Evolutionary conservation across 2,329 filamentous ascomycete genomes (phyloP), one percentile per base, ranked within the genome.

Genomic region (Mycosphaerella arachidis): DNA sequence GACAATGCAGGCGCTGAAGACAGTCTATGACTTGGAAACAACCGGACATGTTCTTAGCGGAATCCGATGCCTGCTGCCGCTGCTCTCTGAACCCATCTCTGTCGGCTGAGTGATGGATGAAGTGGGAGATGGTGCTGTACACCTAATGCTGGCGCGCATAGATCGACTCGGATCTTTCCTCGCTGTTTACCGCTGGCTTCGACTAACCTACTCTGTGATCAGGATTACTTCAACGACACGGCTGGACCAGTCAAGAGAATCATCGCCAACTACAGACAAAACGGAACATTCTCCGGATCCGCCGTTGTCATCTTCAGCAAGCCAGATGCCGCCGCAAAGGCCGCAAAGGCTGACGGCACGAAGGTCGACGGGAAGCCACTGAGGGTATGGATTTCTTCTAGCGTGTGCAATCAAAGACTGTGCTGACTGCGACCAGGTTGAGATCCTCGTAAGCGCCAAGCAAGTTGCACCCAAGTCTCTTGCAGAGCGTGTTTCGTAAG

Each of bases 151-250:
- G 52, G 51, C 57, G 31, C 43, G 31, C 40, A 50, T 37, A 55
- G 27, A 27, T 51, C 30, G 40, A 30, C 40, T 50, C 10, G 57
- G 30, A 40, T 53, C 45, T 24, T 51, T 33, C 3, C 33, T 31
- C 48, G 9, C 13, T 13, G 43, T 59, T 52, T 29, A 27, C 54
- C 35, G 51, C 55, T 57, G 64, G 63, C 61, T 60, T 78, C 74
- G 72, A 90, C 89, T 91, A 86, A 91, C 87, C 77, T 59, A 59
- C 53, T 58, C n/a, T 63, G 63, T 64, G 60, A 79, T 78, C 91
- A 99, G 94, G 94, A 99, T 81, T 99, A 97, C 79, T 97, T 99
- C 77, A 79, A 83, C 73, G 88, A 91, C 73, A 89, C 90, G 70
- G 86, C 96, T 75, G 93, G 92, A 68, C 85, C 89, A 65, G 90